Evolutionary conservation across 768 basidiomycete genomes (phyloP), one percentile per base, ranked within the genome.

Genomic region (Lentinula guzmanii): DNA sequence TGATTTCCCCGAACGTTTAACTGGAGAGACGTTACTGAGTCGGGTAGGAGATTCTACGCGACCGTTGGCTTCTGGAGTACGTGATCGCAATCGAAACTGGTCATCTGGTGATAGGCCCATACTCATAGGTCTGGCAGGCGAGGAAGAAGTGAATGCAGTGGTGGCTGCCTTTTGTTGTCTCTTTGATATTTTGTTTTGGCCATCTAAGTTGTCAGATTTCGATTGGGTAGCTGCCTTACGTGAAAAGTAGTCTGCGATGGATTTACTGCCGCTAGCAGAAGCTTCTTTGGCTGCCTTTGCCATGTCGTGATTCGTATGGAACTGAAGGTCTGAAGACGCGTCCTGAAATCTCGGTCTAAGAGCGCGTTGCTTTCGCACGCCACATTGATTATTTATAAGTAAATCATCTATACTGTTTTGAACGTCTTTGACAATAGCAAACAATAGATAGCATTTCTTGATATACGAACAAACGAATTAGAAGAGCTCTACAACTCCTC

Each of bases 171-270:
- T 43, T 61, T 28, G 35, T 42, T 5, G 51, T 64, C 41, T 56
- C 11, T 43, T n/a, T n/a, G 57, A 28, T 15, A 31, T 34, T 46
- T 48, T 55, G 31, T 35, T 59, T 58, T 61, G 37, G n/a, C 58
- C 43, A 18, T 41, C 61, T 65, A 58, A 33, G 11, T 28, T 66
- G 57, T 61, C 71, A 62, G 63, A 70, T 15, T 62, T 66, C 58
- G 63, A 52, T 33, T 66, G 61, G 39, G 70, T 67, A 11, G 64
- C 60, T 1, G 68, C 62, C 65, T 64, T 75, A 45, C 74, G 76
- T 41, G 69, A 33, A 60, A 84, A 84, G 65, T 80, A 85, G 42
- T 81, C 76, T 6, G 80, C 81, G 28, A 85, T 76, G 2, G 72
- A 68, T 59, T 65, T 71, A 33, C 67, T 68, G 48, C 66, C 58